A percentile compares a stretch with the other conserved stretches of the same genome.
Conservation (phyloP, 305 asterid genomes). For the Fraxinus ornus region DNA sequence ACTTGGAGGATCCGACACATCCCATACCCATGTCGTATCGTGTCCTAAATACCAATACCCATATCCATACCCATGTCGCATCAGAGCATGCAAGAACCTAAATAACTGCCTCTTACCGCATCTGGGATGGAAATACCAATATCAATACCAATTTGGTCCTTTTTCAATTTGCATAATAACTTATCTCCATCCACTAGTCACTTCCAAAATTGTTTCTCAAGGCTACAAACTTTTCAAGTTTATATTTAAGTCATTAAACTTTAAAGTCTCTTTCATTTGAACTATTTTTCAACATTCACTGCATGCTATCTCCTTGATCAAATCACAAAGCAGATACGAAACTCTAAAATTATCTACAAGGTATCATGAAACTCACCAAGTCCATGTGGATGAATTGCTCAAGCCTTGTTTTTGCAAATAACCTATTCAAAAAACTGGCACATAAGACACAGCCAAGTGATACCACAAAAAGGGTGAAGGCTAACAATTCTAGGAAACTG, state of each 20-base stretch:
- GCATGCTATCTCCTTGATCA: not conserved
- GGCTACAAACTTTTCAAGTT: not conserved
- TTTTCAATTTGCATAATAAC: not conserved
- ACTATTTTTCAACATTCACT: not conserved
- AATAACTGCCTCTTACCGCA: not conserved
- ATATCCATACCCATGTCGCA: no score
- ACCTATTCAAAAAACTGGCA: conserved; percentile 40
- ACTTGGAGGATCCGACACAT: no score
- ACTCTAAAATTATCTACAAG: not conserved
- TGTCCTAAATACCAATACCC: no score
- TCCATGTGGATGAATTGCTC: conserved; percentile 82
- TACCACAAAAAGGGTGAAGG: conserved; percentile 2
- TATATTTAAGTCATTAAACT: not conserved
- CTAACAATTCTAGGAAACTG: not conserved
- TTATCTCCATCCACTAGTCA: not conserved
- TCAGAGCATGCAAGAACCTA: not conserved
- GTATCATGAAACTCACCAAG: conserved; percentile 51
- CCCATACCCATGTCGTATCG: no score
- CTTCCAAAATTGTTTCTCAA: not conserved
- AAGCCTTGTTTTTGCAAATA: conserved; percentile 61
- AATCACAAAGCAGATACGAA: not conserved
- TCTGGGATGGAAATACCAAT: not conserved
- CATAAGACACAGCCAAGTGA: conserved; percentile 23
- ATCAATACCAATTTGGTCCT: not conserved
- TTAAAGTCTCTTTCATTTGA: not conserved